Evolutionary conservation across 83 land plant species (phyloP).

Genomic region (Picea abies): DNA sequence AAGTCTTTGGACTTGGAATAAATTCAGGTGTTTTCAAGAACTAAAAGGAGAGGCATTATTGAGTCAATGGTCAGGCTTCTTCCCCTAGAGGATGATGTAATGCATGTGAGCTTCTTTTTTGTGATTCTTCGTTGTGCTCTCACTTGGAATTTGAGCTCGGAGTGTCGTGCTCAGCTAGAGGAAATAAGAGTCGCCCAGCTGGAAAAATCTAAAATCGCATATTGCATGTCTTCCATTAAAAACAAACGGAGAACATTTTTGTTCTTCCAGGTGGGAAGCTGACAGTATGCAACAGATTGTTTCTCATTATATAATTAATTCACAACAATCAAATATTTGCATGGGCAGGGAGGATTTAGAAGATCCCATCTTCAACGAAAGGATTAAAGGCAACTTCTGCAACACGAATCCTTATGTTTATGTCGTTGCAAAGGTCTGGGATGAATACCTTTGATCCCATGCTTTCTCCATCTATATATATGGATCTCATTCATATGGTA

Average conservation of each 20-base stretch:
- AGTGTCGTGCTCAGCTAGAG: not conserved
- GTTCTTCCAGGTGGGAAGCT: no score
- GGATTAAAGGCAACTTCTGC: not conserved
- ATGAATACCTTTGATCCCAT: conserved; percentile 36
- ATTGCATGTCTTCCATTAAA: not conserved
- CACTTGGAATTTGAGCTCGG: not conserved
- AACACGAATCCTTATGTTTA: not conserved
- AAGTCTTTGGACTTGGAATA: not conserved
- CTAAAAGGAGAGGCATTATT: not conserved
- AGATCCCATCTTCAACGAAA: no score
- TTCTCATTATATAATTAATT: no score
- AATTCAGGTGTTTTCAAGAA: not conserved
- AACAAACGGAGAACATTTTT: no score
- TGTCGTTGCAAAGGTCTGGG: conserved; percentile 60
- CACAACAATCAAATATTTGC: no score
- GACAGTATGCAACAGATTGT: no score
- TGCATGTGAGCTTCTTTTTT: no score
- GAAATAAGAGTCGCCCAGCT: not conserved
- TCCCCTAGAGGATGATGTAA: no score
- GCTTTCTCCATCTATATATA: conserved; percentile 31
- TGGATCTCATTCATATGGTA: conserved; percentile 41
- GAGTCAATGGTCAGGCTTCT: no score
- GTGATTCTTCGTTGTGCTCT: not conserved
- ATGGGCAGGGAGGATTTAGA: no score
- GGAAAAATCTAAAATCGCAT: not conserved